Evolutionary conservation across 2,329 filamentous ascomycete genomes (phyloP), one percentile per base, ranked within the genome.

Genomic region (Diplodia intermedia): DNA sequence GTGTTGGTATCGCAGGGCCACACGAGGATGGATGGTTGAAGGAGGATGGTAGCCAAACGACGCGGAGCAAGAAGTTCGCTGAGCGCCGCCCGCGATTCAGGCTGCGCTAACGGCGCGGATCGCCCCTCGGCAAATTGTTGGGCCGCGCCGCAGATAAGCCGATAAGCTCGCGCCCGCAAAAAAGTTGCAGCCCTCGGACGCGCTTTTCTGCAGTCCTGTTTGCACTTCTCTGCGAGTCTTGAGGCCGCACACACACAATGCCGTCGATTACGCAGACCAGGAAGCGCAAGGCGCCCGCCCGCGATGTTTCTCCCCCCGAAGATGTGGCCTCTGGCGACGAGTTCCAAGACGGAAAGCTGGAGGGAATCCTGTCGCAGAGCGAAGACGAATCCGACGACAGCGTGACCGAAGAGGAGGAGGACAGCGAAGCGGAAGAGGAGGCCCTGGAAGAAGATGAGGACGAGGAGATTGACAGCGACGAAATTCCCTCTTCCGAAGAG

Each of bases 271-370:
- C 50, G 20, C 65, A 76, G 69, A 72, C 72, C 72, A 78, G 81
- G 72, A 83, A 83, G 75, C 77, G 81, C 43, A 83, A 83, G 73
- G 80, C 77, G 8, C 77, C 79, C 33, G 73, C 74, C n/a, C 75
- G 78, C 73, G 75, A 78, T 72, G 68, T 75, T 73, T 70, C 75
- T 65, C 69, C 74, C 62, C 3, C 43, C 1, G 76, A 78, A 18
- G 77, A 77, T 40, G 66, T 43, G 14, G n/a, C 49, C 4, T 54
- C 56, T 2, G 40, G 57, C 50, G 57, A 68, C 50, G 78, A 80
- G 67, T 68, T 80, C 55, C 74, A 73, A 15, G 76, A 79, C 54
- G 80, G 79, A 5, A 72, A 79, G 49, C 74, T 82, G 14, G 80
- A 81, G 65, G 79, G 79, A 47, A 80, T 80, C 61, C 71, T 82